Percentiles rank a stretch among this genome's conserved stretches.
Evolutionary conservation across 345 rosid species (phyloP).

Genomic region (Pelargonium nanum): DNA sequence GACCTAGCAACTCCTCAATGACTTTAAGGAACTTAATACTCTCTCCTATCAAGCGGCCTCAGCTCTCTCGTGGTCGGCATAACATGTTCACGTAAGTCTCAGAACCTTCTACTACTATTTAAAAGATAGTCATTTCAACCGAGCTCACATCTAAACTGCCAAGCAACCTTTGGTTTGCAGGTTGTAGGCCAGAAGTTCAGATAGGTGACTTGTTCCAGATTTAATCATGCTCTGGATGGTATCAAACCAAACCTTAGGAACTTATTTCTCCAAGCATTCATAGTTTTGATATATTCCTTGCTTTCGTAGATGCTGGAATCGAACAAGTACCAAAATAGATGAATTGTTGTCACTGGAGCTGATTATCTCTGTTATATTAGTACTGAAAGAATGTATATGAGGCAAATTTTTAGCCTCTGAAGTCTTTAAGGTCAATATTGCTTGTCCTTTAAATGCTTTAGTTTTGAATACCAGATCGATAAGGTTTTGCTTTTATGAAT

Average conservation of each 20-base stretch:
- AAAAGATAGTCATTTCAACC: background rate
- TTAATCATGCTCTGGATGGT: no score
- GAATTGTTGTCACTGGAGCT: no score
- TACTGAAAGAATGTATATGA: no score
- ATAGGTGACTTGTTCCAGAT: background rate
- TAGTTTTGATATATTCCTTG: background rate
- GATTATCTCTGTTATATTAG: no score
- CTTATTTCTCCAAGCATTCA: background rate
- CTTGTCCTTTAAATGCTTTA: no score
- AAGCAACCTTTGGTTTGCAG: background rate
- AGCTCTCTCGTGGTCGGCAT: conserved; percentile 63
- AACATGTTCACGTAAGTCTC: conserved; percentile 64
- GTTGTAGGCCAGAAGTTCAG: background rate
- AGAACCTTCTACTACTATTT: background rate
- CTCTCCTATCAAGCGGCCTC: conserved; percentile 91
- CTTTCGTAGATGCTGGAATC: background rate
- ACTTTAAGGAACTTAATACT: conserved; percentile 75
- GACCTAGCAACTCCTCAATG: conserved; percentile 53
- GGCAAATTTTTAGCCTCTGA: no score
- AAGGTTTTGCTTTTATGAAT: no score
- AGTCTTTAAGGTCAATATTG: no score
- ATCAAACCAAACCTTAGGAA: no score
- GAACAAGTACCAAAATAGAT: background rate
- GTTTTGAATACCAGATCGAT: no score
- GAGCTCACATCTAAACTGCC: background rate